These are phyloP conservation scores for Chiua virens DNA, from an alignment of 768 basidiomycete genomes.

Conservation along the genomic window DNA sequence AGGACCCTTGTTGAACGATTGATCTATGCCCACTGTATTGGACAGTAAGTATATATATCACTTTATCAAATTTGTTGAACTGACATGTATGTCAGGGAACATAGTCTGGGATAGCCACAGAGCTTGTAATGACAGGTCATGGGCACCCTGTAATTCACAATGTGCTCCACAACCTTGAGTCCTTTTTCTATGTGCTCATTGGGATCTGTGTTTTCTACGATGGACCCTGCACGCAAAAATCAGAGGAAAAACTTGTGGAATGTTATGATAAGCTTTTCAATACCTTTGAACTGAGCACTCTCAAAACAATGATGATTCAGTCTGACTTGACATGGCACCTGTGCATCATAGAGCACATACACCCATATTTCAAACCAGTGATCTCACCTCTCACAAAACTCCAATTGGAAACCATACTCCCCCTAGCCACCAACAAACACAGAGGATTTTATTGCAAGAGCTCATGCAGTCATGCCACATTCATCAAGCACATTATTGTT, in stretches of 20 bases:
- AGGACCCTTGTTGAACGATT: no score
- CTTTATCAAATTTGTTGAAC: no score
- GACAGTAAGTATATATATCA: no score
- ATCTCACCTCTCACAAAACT: background rate
- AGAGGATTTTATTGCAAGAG: background rate
- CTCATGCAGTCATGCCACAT: background rate
- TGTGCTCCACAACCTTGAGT: background rate
- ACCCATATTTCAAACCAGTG: background rate
- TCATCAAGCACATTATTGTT: background rate
- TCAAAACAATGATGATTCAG: no score
- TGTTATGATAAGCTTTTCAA: slow-evolving; percentile 8
- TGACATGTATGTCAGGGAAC: no score
- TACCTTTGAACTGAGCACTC: background rate
- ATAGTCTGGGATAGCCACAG: no score
- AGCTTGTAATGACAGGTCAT: no score
- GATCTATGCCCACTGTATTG: no score
- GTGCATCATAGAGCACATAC: background rate
- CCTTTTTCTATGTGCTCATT: no score
- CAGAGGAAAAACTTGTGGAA: background rate
- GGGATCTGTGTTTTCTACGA: background rate
- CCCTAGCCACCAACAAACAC: background rate
- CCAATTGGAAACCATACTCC: background rate
- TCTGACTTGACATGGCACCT: no score
- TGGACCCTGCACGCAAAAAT: background rate
- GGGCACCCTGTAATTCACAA: background rate